Evolutionary conservation across 305 asterid genomes (phyloP).

Genomic region (Fraxinus xanthoxyloides): DNA sequence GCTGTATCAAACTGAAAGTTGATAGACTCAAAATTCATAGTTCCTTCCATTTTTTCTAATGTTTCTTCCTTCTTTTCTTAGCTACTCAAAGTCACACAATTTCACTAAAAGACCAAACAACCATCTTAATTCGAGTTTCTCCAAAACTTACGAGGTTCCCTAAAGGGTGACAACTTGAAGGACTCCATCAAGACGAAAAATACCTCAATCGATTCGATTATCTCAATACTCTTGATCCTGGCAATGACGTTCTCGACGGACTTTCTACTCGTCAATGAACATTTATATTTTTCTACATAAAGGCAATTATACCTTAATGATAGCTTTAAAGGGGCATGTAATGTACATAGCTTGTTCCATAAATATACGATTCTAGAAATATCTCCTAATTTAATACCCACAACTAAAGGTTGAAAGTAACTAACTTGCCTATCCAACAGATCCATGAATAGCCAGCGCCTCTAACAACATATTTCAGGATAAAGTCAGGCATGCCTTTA

Average conservation of each 20-base stretch:
- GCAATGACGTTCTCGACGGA: no score
- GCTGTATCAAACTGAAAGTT: background rate
- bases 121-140: background rate
- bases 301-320: background rate
- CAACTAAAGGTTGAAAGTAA: background rate
- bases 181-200: no score
- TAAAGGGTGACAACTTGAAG: background rate
- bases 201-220: no score
- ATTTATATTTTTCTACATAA: background rate
- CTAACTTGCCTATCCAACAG: background rate
- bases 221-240: no score
- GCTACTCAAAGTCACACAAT: no score
- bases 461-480: background rate
- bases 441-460: background rate
- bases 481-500: no score
- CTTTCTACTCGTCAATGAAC: no score
- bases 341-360: background rate
- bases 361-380: background rate
- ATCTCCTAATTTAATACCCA: background rate
- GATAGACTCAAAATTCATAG: no score
- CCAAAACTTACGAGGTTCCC: background rate
- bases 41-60: background rate
- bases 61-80: background rate
- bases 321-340: background rate
- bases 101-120: background rate